These are phyloP conservation scores for Mycena belliarum DNA, from an alignment of 768 basidiomycete genomes.

Conservation along the genomic window DNA sequence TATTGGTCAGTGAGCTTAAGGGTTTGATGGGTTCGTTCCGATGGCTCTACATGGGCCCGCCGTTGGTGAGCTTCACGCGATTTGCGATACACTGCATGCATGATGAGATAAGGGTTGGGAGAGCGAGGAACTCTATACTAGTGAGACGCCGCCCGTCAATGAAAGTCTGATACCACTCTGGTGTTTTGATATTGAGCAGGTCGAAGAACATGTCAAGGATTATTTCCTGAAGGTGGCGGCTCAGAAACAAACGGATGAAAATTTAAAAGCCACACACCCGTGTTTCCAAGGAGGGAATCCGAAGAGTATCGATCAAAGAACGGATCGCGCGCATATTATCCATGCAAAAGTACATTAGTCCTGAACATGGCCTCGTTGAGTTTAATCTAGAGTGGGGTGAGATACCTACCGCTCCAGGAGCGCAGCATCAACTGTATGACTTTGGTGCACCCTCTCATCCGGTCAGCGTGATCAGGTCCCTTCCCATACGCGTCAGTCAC, in stretches of 20 bases:
- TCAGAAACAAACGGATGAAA: constrained; percentile 1
- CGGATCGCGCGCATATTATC: constrained; percentile 84
- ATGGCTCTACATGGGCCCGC: constrained; percentile 32
- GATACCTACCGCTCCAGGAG: constrained; percentile 86
- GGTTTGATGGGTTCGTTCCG: constrained; percentile 53
- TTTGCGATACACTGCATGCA: constrained; percentile 64
- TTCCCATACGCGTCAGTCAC: constrained; percentile 94
- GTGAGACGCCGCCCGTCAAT: constrained; percentile 87
- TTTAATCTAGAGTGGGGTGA: background rate
- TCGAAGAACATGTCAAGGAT: constrained; percentile 94
- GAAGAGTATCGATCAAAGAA: constrained; percentile 80
- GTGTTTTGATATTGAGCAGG: constrained; percentile 86
- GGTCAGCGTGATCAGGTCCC: constrained; percentile 72
- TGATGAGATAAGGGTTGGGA: background rate
- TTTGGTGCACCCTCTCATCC: constrained; percentile 74
- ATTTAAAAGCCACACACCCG: constrained; percentile 53
- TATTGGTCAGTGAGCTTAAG: constrained; percentile 93
- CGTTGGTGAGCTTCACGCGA: constrained; percentile 43
- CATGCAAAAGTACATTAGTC: constrained; percentile 92
- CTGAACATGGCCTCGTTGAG: constrained; percentile 33
- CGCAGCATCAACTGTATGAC: constrained; percentile 83
- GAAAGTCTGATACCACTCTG: constrained; percentile 92
- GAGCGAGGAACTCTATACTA: constrained; percentile 49
- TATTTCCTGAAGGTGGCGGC: constrained; percentile 65
- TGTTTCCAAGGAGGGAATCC: constrained; percentile 85